Evolutionary conservation across 2,329 filamentous ascomycete species (phyloP).

Genomic region (Clarireedia monteithiana): DNA sequence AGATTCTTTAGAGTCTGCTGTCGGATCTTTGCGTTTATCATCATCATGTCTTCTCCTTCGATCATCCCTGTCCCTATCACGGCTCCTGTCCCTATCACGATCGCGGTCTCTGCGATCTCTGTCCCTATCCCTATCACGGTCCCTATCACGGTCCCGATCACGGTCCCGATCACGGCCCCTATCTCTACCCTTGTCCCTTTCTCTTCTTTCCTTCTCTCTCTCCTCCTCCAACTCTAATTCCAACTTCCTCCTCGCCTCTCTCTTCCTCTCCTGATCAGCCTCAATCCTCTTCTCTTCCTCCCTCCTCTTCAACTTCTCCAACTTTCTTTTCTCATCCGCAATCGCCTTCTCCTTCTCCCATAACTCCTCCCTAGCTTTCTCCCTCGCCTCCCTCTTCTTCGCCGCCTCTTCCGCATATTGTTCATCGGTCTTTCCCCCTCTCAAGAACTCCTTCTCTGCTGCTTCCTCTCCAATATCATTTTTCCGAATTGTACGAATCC

Average conservation of each 20-base stretch:
- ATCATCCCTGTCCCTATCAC: conserved; percentile 23
- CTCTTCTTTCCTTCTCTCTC: conserved; percentile 19
- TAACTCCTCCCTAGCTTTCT: conserved; percentile 52
- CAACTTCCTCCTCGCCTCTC: conserved; percentile 26
- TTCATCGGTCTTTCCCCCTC: conserved; percentile 65
- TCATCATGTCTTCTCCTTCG: conserved; percentile 23
- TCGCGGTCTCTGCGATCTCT: conserved; percentile 25
- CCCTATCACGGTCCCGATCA: conserved; percentile 23
- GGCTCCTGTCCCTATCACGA: conserved; percentile 14
- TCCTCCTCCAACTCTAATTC: conserved; percentile 23
- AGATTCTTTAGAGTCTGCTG: conserved; percentile 9
- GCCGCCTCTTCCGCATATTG: conserved; percentile 64
- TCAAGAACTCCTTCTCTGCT: conserved; percentile 55
- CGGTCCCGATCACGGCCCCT: conserved; percentile 22
- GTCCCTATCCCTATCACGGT: conserved; percentile 16
- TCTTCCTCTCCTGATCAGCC: conserved; percentile 37
- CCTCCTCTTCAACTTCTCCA: conserved; percentile 44
- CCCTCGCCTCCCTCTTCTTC: conserved; percentile 50
- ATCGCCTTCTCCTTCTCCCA: conserved; percentile 48
- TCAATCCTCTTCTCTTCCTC: conserved; percentile 39
- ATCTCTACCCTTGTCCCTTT: conserved; percentile 30
- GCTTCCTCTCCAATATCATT: conserved; percentile 62
- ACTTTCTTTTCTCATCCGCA: conserved; percentile 53
- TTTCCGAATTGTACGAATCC: conserved; percentile 60
- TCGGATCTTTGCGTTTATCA: conserved; percentile 13